A percentile compares a stretch with the other conserved stretches of the same genome.
Conservation (phyloP, 2,329 filamentous ascomycete genomes). For the Conoideocrella luteorostrata region DNA sequence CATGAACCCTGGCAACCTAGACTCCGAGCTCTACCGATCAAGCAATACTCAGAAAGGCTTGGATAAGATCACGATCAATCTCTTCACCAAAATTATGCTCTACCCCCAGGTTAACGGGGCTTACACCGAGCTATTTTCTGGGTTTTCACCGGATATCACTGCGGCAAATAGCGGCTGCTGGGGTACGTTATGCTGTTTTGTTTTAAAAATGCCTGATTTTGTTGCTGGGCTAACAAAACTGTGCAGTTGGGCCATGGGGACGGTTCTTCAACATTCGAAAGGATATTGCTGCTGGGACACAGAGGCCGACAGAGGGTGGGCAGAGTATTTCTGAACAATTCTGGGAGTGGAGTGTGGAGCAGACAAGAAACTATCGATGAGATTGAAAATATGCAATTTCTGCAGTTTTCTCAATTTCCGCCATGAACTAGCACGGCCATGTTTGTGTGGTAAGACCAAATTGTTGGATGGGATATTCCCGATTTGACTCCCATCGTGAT, state of each 20-base stretch:
- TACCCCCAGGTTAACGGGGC: constrained; percentile 32
- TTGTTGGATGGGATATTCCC: no score
- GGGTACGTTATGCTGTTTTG: no score
- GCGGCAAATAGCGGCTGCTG: constrained; percentile 17
- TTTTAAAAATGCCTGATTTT: background rate
- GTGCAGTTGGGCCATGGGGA: constrained; percentile 31
- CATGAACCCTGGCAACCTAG: constrained; percentile 35
- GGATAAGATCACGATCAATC: constrained; percentile 7
- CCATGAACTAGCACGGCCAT: no score
- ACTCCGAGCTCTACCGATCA: constrained; percentile 30
- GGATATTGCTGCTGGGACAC: constrained; percentile 22
- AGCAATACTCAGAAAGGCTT: no score
- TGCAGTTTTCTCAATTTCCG: no score
- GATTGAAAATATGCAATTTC: no score
- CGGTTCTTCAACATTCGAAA: constrained; percentile 23
- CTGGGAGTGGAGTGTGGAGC: constrained; percentile 33
- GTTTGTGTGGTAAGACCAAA: no score
- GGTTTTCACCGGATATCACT: constrained; percentile 35
- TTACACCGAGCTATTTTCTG: constrained; percentile 42
- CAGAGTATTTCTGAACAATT: constrained; percentile 25
- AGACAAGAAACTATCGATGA: no score
- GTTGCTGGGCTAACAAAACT: background rate
- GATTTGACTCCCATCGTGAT: no score
- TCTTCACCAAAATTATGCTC: constrained; percentile 13
- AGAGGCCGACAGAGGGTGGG: constrained; percentile 26